Evolutionary conservation across 2,329 filamentous ascomycete genomes (phyloP).

Genomic region (Lojkania enalia): DNA sequence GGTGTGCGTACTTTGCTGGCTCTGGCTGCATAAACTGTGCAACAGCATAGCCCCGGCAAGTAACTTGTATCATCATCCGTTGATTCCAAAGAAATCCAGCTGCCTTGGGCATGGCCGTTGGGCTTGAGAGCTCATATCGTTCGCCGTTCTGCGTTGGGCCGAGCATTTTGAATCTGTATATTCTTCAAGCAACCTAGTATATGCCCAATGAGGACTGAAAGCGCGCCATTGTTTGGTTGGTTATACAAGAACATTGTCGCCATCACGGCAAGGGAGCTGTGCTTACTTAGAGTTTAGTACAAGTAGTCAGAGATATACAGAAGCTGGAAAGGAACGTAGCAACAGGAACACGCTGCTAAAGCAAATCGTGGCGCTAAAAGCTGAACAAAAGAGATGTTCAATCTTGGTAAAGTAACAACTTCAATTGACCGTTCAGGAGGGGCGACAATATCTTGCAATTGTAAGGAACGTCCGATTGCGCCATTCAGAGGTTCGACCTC

Average conservation of each 20-base stretch:
- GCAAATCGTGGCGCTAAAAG: background rate
- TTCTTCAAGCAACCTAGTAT: conserved; percentile 12
- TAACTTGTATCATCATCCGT: conserved; percentile 64
- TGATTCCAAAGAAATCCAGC: conserved; percentile 63
- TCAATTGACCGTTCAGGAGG: background rate
- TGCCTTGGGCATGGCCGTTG: conserved; percentile 61
- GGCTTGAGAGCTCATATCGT: conserved; percentile 59
- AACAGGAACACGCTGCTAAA: conserved; percentile 15
- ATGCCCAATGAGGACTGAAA: conserved; percentile 17
- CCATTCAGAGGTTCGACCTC: background rate
- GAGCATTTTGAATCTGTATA: conserved; percentile 29
- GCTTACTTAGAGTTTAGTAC: conserved; percentile 34
- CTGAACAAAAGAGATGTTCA: conserved; percentile 6
- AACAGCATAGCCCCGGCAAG: conserved; percentile 62
- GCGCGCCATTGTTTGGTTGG: conserved; percentile 25
- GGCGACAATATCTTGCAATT: background rate
- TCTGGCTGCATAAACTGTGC: conserved; percentile 65
- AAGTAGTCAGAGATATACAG: conserved; percentile 17
- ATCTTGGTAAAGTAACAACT: background rate
- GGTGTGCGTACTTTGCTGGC: conserved; percentile 62
- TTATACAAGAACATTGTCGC: conserved; percentile 25
- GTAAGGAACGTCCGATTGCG: background rate
- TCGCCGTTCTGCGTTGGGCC: conserved; percentile 53
- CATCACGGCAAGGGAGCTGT: conserved; percentile 26
- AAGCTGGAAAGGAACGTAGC: conserved; percentile 9